Percentiles rank a stretch among this genome's conserved stretches.
phyloP scores from a whole-genome alignment of 495 filamentous ascomycete genomes.

The Cercophora newfieldiana region DNA sequence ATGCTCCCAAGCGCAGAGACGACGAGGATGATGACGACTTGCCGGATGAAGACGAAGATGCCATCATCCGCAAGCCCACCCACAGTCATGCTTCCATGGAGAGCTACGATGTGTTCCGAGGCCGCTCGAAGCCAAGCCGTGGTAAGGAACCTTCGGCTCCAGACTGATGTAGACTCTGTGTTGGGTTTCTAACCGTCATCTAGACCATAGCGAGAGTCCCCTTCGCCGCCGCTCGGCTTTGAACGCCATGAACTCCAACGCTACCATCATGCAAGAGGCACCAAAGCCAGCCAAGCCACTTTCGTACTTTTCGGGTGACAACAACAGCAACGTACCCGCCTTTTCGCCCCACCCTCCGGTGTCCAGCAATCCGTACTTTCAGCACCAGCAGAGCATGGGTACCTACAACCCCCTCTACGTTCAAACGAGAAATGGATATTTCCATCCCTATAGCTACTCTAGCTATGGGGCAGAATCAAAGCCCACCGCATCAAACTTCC shows the following conservation, averaged over 20 bases:
- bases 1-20: constrained; percentile 10
- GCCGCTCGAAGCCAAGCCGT: constrained; percentile 31
- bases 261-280: constrained; percentile 14
- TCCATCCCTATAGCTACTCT: constrained; percentile 34
- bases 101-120: constrained; percentile 37
- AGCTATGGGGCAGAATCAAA: constrained; percentile 36
- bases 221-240: constrained; percentile 29
- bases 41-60: constrained; percentile 13
- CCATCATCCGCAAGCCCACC: not conserved
- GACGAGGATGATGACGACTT: not conserved
- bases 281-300: constrained; percentile 19
- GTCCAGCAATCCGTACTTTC: constrained; percentile 33
- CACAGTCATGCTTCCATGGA: constrained; percentile 24
- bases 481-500: constrained; percentile 25
- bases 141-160: constrained; percentile 19
- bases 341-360: constrained; percentile 26
- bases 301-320: constrained; percentile 21
- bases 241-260: constrained; percentile 28
- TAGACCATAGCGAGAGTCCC: constrained; percentile 32
- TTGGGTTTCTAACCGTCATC: not conserved
- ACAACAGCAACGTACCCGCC: not conserved
- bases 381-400: constrained; percentile 33
- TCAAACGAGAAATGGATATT: constrained; percentile 33
- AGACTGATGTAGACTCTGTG: not conserved
- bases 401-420: constrained; percentile 45